These are phyloP conservation scores for Batrachochytrium dendrobatidis DNA, from an alignment of 371 early-diverging fungal species.

Conservation along the genomic window DNA sequence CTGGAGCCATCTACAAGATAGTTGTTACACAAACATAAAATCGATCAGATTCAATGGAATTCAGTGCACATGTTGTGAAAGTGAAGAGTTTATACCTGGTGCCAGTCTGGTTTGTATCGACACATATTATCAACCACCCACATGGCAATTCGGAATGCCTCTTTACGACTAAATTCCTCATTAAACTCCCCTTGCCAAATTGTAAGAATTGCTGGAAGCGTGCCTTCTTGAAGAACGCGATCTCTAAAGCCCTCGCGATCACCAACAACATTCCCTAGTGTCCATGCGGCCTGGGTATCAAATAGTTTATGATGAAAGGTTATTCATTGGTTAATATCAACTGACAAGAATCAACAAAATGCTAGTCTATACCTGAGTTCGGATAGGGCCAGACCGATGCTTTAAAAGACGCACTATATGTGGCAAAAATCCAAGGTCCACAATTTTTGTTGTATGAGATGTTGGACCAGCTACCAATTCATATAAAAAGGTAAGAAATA, in stretches of 20 bases:
- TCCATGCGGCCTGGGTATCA: constrained; percentile 12
- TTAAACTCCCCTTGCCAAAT: constrained; percentile 7
- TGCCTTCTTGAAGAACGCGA: constrained; percentile 4
- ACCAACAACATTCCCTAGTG: constrained; percentile 12
- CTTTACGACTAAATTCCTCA: not conserved
- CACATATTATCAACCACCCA: constrained; percentile 19
- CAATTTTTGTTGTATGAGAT: constrained; percentile 7
- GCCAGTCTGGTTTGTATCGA: constrained; percentile 16
- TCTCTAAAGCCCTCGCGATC: constrained; percentile 15
- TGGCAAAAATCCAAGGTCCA: constrained; percentile 6
- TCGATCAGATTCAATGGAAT: too few species aligned
- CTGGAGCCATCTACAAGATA: constrained; percentile 12
- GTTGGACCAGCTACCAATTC: constrained; percentile 9
- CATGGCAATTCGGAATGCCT: constrained; percentile 9
- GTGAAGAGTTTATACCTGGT: constrained; percentile 9
- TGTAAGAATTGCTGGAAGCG: constrained; percentile 2
- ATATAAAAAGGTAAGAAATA: not conserved
- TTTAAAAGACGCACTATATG: not conserved
- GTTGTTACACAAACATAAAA: too few species aligned
- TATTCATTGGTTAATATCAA: not conserved
- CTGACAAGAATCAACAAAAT: too few species aligned
- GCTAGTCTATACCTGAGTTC: constrained; percentile 1
- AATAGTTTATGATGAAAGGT: not conserved
- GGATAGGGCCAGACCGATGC: not conserved
- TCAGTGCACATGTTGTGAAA: too few species aligned